Conservation (phyloP, 2,329 filamentous ascomycete species). For the Curvularia spicifera region DNA sequence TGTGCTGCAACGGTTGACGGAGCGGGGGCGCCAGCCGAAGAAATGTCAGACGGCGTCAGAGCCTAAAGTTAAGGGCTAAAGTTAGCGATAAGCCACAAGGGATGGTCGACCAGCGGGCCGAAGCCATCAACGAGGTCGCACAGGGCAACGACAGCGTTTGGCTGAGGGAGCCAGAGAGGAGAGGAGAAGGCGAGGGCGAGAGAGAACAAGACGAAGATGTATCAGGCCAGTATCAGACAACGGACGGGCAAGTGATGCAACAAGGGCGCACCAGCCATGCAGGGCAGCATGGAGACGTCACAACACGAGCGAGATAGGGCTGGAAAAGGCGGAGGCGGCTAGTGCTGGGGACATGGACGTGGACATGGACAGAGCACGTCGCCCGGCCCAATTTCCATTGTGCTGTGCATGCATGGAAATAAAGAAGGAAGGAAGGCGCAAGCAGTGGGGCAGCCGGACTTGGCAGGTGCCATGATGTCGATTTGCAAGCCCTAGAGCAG, state of each 20-base stretch:
- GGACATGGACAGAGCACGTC: neutral
- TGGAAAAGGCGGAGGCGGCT: neutral
- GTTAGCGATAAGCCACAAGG: neutral
- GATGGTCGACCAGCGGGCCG: too few species aligned
- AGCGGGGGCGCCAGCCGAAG: neutral
- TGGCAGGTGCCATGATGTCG: conserved; percentile 6
- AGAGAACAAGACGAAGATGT: neutral
- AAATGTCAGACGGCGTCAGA: neutral
- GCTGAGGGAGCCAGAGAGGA: neutral
- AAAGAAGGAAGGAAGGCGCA: conserved; percentile 5
- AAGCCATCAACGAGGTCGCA: neutral
- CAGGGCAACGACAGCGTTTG: neutral
- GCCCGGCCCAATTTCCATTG: conserved; percentile 7
- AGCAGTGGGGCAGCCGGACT: neutral
- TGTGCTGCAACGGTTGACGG: neutral
- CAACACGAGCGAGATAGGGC: neutral
- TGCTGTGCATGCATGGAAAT: neutral
- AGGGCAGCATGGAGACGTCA: neutral
- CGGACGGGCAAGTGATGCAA: neutral
- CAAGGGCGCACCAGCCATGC: neutral
- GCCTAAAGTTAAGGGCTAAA: neutral
- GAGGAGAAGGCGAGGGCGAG: neutral
- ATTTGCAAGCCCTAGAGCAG: neutral
- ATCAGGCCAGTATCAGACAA: neutral
- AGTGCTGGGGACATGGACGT: too few species aligned